Base-by-base conservation (phyloP, 352 stramenopile genomes). In the Globisporangium barbulae region DNA sequence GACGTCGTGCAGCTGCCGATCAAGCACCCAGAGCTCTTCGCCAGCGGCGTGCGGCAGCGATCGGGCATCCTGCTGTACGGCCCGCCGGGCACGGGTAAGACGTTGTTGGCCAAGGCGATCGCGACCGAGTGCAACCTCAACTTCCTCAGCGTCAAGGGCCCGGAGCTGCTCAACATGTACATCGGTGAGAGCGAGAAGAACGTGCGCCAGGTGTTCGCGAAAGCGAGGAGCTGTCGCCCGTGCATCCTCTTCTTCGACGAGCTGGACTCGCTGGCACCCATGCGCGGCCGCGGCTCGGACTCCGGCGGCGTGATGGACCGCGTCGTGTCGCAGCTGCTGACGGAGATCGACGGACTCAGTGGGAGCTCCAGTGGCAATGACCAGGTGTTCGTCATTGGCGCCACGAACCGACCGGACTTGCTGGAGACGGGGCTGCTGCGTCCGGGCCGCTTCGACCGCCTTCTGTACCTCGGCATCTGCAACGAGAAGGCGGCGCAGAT, bases 161-260 rank as follows among this genome's bases (percentile, higher is more conserved):
- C 94, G 1, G 96, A 98, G 72, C 73, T 99, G 45, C 84, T 99
- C 42, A 97, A 98, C 74, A 98, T 97, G 74, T 99, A 99, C 75
- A 97, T 99, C 52, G 97, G 97, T 35, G 97, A 99, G 77, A 98
- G 89, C 48, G 97, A 99, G 76, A 96, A 96, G 41, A 98, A 98
- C 66, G 89, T 99, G 28, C 87, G 97, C 9, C 85, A 94, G 57
- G 84, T 98, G 2, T 99, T 99, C 78, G 82, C 82, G 19, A 97
- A 75, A 67, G 86, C 88, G 25, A 73, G 88, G 21, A 91, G 84
- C 64, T 90, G 81, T 55, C 74, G 82, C 10, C 89, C 91, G 33
- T 96, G 88, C 55, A 89, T 98, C 54, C 67, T 98, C 3, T 98
- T 98, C 70, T 98, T 98, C 53, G 93, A 98, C 68, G 93, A 98